A percentile compares a stretch with the other conserved stretches of the same genome.
phyloP scores from a whole-genome alignment of 768 basidiomycete species.

The Leccinum imitatum region DNA sequence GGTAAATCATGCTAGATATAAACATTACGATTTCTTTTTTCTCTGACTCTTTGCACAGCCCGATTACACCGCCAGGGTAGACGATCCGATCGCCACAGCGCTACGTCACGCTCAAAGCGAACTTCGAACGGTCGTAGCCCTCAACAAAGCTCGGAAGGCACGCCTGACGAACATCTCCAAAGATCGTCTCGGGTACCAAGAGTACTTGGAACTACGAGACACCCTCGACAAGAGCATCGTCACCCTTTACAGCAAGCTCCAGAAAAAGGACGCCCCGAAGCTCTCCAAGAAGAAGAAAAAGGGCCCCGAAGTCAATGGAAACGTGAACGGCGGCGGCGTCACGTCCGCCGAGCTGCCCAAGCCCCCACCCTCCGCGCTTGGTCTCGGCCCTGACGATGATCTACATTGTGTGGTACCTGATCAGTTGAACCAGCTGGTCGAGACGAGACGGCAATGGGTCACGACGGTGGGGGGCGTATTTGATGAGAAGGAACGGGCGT shows the following conservation, averaged over 20 bases:
- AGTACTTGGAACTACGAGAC: slow-evolving; percentile 84
- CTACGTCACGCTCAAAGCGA: slow-evolving; percentile 86
- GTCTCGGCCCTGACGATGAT: slow-evolving; percentile 67
- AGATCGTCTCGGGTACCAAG: slow-evolving; percentile 87
- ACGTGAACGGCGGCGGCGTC: slow-evolving; percentile 29
- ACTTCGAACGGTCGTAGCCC: slow-evolving; percentile 69
- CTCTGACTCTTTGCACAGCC: slow-evolving; percentile 47
- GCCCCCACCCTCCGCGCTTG: slow-evolving; percentile 70
- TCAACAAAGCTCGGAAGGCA: slow-evolving; percentile 81
- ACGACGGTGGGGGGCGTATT: slow-evolving; percentile 74
- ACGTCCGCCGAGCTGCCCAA: slow-evolving; percentile 41
- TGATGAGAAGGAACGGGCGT: slow-evolving; percentile 64
- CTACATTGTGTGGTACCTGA: slow-evolving; percentile 62
- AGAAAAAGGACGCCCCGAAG: slow-evolving; percentile 79
- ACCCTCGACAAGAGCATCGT: slow-evolving; percentile 84
- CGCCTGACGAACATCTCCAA: slow-evolving; percentile 75
- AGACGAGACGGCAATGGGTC: slow-evolving; percentile 77
- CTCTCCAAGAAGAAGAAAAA: slow-evolving; percentile 75
- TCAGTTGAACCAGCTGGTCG: slow-evolving; percentile 68
- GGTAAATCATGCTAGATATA: slow-evolving; percentile 47
- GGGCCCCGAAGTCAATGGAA: slow-evolving; percentile 36
- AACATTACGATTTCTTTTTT: slow-evolving; percentile 2
- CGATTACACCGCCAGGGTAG: slow-evolving; percentile 74
- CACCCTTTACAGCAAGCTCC: slow-evolving; percentile 70
- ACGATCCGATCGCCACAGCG: slow-evolving; percentile 91